Percentiles rank a stretch among this genome's conserved stretches.
Evolutionary conservation across 352 stramenopile species (phyloP).

Genomic region (Phytophthora pistaciae): DNA sequence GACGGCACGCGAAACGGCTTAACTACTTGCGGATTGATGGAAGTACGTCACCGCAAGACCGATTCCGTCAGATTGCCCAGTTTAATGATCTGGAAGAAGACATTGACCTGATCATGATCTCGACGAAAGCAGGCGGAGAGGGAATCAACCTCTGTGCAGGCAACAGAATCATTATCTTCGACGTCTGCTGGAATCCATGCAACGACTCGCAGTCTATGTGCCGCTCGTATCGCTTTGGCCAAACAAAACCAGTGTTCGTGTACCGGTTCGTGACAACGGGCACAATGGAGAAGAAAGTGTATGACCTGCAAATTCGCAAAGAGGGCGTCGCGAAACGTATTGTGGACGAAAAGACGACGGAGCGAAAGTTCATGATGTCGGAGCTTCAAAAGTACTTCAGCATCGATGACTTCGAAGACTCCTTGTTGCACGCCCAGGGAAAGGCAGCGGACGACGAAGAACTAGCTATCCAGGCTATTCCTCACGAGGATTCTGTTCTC

Average conservation of each 20-base stretch:
- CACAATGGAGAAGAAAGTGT: slow-evolving; percentile 95
- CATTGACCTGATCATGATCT: slow-evolving; percentile 89
- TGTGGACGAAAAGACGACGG: slow-evolving; percentile 87
- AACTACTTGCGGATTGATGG: slow-evolving; percentile 86
- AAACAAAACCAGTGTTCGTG: slow-evolving; percentile 93
- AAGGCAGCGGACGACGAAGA: slow-evolving; percentile 31
- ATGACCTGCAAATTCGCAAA: slow-evolving; percentile 92
- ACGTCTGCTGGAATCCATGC: slow-evolving; percentile 94
- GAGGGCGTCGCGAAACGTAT: slow-evolving; percentile 91
- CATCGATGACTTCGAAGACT: slow-evolving; percentile 81
- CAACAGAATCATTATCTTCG: slow-evolving; percentile 93
- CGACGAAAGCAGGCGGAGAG: slow-evolving; percentile 88
- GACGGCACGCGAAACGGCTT: slow-evolving; percentile 53
- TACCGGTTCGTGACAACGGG: slow-evolving; percentile 93
- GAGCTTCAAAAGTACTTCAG: slow-evolving; percentile 90
- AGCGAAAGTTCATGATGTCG: slow-evolving; percentile 83
- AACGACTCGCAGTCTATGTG: slow-evolving; percentile 95
- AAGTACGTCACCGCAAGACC: slow-evolving; percentile 79
- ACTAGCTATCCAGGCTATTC: slow-evolving; percentile 33
- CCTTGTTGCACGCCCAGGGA: slow-evolving; percentile 56
- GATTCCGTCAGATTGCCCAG: slow-evolving; percentile 80
- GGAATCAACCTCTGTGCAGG: slow-evolving; percentile 91
- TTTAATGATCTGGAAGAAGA: slow-evolving; percentile 89
- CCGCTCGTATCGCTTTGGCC: slow-evolving; percentile 93
- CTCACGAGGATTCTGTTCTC: slow-evolving; percentile 64